Evolutionary conservation across 768 basidiomycete species (phyloP).

Genomic region (Albatrellus ellisii): DNA sequence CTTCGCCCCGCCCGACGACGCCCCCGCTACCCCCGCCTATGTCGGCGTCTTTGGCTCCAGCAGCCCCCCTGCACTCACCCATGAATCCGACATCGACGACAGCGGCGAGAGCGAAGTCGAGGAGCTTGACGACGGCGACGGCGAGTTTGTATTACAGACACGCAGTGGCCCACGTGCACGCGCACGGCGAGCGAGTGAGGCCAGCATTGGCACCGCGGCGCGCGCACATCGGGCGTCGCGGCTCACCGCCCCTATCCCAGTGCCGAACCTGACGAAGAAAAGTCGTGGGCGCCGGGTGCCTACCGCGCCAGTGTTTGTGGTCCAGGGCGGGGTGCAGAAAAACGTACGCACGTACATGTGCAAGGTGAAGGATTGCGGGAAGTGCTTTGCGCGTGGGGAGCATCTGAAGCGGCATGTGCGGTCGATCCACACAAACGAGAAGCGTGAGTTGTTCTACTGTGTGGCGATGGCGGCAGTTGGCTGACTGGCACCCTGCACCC

Average conservation of each 20-base stretch:
- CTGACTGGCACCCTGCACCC: constrained; percentile 10
- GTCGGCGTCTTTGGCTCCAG: constrained; percentile 7
- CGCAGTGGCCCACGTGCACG: constrained; percentile 1
- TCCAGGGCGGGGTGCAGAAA: constrained; percentile 18
- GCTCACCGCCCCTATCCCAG: constrained; percentile 49
- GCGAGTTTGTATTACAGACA: constrained; percentile 6
- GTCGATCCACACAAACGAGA: constrained; percentile 86
- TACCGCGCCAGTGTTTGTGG: constrained; percentile 24
- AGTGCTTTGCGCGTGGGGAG: constrained; percentile 80
- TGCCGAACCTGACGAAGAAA: constrained; percentile 71
- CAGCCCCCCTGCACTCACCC: constrained; percentile 11
- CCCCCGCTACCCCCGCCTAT: constrained; percentile 1
- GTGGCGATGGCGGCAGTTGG: constrained; percentile 2
- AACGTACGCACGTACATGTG: constrained; percentile 42
- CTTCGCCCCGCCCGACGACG: background rate
- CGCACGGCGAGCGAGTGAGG: constrained; percentile 8
- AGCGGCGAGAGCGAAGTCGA: constrained; percentile 11
- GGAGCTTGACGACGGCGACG: constrained; percentile 9
- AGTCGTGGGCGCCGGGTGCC: constrained; percentile 69
- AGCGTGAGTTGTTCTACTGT: constrained; percentile 45
- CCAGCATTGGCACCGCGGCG: constrained; percentile 15
- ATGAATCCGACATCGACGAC: constrained; percentile 10
- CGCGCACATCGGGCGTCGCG: constrained; percentile 15
- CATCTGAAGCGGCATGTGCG: constrained; percentile 84
- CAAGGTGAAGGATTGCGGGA: constrained; percentile 72